Conservation (phyloP, 805 yeast genomes). For the Wickerhamiella occidentalis region DNA sequence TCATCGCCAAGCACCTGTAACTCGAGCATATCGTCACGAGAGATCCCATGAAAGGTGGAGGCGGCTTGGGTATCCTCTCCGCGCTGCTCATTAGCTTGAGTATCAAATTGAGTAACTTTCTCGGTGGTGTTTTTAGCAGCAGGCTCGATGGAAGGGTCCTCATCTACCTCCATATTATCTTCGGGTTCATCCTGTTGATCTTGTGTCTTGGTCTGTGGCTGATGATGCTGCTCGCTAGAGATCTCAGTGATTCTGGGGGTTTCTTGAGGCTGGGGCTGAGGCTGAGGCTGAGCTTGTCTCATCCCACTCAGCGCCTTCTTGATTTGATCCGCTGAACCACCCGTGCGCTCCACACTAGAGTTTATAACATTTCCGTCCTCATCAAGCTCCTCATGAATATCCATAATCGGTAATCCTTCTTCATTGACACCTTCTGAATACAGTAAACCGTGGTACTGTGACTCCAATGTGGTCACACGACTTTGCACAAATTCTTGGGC, state of each 20-base stretch:
- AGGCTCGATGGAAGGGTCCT: background rate
- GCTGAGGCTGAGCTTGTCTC: background rate
- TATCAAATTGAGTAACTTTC: background rate
- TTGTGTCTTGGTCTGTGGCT: background rate
- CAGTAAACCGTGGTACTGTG: constrained; percentile 14
- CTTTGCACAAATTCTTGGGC: constrained; percentile 20
- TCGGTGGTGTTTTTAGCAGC: background rate
- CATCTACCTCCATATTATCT: background rate
- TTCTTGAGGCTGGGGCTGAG: background rate
- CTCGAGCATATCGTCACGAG: constrained; percentile 22
- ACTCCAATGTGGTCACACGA: constrained; percentile 12
- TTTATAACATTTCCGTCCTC: constrained; percentile 62
- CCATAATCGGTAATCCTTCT: constrained; percentile 57
- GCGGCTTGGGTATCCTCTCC: background rate
- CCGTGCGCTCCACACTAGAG: constrained; percentile 33
- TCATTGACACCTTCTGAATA: constrained; percentile 26
- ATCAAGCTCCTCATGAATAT: constrained; percentile 72
- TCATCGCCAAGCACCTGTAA: constrained; percentile 22
- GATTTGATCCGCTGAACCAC: constrained; percentile 11
- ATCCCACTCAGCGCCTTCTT: background rate
- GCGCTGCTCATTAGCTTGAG: constrained; percentile 31
- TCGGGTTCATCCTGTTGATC: background rate
- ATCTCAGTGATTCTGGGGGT: background rate
- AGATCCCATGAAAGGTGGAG: constrained; percentile 11
- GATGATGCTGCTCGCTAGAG: background rate